These are phyloP conservation scores for Neopestalotiopsis clavispora DNA, from an alignment of 2,329 filamentous ascomycete genomes.

Conservation along the genomic window DNA sequence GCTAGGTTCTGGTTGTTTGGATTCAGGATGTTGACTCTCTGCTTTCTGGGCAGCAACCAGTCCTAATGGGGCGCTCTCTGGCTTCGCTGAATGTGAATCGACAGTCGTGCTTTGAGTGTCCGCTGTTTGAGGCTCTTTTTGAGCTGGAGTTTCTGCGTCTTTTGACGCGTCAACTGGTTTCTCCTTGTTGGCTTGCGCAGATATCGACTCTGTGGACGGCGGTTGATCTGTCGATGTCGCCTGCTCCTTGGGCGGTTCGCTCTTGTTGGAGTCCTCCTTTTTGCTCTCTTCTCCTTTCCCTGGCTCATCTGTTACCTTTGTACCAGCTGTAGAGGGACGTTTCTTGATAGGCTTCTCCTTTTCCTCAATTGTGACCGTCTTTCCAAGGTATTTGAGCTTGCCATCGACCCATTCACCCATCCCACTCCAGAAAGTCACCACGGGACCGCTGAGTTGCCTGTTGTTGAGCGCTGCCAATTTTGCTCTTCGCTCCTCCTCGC, in stretches of 20 bases:
- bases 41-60: neutral
- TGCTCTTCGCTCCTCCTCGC: conserved; percentile 81
- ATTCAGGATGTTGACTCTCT: neutral
- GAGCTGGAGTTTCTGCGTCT: neutral
- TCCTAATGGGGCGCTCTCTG: neutral
- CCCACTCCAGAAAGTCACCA: conserved; percentile 94
- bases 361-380: conserved; percentile 65
- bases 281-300: conserved; percentile 33
- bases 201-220: neutral
- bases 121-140: neutral
- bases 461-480: conserved; percentile 89
- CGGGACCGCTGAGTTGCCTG: conserved; percentile 83
- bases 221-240: neutral
- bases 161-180: neutral
- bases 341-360: conserved; percentile 61
- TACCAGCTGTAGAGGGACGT: conserved; percentile 41
- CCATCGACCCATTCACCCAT: conserved; percentile 80
- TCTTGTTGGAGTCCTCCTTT: conserved; percentile 21
- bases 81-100: neutral
- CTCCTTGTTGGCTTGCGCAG: neutral
- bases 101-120: neutral
- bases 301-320: conserved; percentile 19
- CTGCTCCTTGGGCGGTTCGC: neutral
- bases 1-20: neutral
- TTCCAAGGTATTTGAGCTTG: conserved; percentile 73